These are phyloP conservation scores for Ceratocystis cacaofunesta DNA, from an alignment of 2,329 filamentous ascomycete genomes.

Conservation along the genomic window DNA sequence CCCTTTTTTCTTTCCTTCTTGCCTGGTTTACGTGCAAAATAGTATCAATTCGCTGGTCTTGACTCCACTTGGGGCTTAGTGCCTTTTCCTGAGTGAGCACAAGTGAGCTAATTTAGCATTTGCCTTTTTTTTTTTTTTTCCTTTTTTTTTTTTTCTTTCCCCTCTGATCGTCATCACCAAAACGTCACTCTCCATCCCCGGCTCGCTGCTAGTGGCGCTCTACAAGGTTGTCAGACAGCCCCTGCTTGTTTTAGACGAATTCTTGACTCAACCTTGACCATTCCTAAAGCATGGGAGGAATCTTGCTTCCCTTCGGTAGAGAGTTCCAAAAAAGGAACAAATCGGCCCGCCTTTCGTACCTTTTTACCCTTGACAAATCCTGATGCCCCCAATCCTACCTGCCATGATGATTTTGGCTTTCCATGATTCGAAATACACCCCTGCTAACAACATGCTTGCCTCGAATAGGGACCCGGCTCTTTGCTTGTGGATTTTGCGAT, in stretches of 20 bases:
- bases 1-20: neutral
- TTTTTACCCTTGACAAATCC: neutral
- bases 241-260: neutral
- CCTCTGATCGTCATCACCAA: neutral
- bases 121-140: neutral
- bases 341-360: neutral
- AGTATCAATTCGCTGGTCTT: neutral
- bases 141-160: neutral
- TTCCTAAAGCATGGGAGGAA: neutral
- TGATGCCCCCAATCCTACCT: neutral
- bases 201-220: neutral
- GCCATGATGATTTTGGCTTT: neutral
- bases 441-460: conserved; percentile 10
- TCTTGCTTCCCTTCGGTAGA: neutral
- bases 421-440: neutral
- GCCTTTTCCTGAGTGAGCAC: neutral
- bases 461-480: conserved; percentile 26
- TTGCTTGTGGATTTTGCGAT: conserved; percentile 38
- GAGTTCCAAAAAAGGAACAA: neutral
- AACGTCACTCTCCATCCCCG: neutral
- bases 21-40: neutral
- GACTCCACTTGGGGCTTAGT: neutral
- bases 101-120: neutral
- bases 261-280: neutral
- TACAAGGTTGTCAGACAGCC: neutral